Percentiles rank a stretch among this genome's conserved stretches.
Evolutionary conservation across 805 yeast species (phyloP).

Genomic region (Candida anglica): DNA sequence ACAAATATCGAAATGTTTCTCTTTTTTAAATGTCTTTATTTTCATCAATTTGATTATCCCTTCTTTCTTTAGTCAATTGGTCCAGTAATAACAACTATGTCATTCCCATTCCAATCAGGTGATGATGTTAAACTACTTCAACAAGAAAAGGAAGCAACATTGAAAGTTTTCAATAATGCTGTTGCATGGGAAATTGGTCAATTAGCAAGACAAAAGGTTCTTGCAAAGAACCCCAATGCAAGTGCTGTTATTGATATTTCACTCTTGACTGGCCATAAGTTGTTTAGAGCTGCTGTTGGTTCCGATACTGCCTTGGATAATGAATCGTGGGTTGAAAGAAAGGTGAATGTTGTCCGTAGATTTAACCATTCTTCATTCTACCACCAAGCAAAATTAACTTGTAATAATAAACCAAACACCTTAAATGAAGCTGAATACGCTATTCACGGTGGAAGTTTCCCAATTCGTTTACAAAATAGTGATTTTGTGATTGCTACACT

Average conservation of each 20-base stretch:
- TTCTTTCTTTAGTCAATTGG: no score
- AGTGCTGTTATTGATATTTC: conserved; percentile 48
- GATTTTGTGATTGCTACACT: no score
- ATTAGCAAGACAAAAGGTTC: conserved; percentile 34
- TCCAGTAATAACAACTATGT: no score
- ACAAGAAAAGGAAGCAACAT: conserved; percentile 2
- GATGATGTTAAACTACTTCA: not conserved
- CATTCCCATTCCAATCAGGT: not conserved
- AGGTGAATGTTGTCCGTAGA: conserved; percentile 45
- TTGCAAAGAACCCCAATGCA: conserved; percentile 17
- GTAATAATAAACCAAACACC: conserved; percentile 31
- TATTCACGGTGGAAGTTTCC: no score
- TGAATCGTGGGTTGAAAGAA: conserved; percentile 51
- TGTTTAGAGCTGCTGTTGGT: conserved; percentile 41
- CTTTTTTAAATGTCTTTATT: no score
- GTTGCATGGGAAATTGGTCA: conserved; percentile 46
- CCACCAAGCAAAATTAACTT: conserved; percentile 41
- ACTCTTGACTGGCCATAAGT: conserved; percentile 39
- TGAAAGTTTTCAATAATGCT: conserved; percentile 26
- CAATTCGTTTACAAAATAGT: no score
- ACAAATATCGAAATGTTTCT: no score
- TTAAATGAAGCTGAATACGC: no score
- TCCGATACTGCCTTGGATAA: conserved; percentile 44
- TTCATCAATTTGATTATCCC: no score
- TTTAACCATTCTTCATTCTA: conserved; percentile 45